Base-by-base conservation (phyloP, 2,329 filamentous ascomycete species). In the Apiospora phragmitis region DNA sequence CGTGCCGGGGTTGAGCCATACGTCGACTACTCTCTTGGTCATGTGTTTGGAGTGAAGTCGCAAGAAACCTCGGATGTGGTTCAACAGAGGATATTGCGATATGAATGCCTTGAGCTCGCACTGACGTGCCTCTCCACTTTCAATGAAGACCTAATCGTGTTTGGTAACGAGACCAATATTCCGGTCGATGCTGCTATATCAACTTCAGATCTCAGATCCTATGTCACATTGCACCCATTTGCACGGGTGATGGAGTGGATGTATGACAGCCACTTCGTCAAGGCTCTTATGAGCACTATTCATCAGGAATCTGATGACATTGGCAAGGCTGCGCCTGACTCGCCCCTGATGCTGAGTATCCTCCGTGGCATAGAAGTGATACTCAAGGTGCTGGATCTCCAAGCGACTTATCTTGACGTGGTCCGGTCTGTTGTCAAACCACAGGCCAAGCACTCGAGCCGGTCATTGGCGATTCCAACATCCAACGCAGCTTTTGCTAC, bases 161-260 rank as follows among this genome's bases (percentile, higher is more conserved):
- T 98, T 76, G 92, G 93, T 49, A 97, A 94, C 79, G 89, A 92
- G 77, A 93, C 93, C 1, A 92, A 88, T 72, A 86, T 97, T 41
- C 85, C 89, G 35, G 90, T 97, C 21, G 94, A 98, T 79, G 83
- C 88, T 12, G 89, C 92, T 21, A 93, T 97, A 74, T 88, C 88
- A 55, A 88, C 93, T 4, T 92, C 91, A 3, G 93, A 93, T 70
- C 85, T 98, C 5, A 89, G 91, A 67, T 88, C 89, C 7, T 99
- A 99, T 79, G 90, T 96, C 71, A 90, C 91, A 32, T 88, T 97
- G 69, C 97, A 99, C 82, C 95, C 97, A 0, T 99, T 98, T 77
- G 91, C 93, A 3, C 90, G 97, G 71, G 92, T 97, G 21, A 98
- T 98, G 93, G 96, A 99, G 79, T 98, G 96, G 94, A 89, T 99